Evolutionary conservation across 129 eudicot species (phyloP), one percentile per base, ranked within the genome.

Genomic region (Flaveria ramosissima): DNA sequence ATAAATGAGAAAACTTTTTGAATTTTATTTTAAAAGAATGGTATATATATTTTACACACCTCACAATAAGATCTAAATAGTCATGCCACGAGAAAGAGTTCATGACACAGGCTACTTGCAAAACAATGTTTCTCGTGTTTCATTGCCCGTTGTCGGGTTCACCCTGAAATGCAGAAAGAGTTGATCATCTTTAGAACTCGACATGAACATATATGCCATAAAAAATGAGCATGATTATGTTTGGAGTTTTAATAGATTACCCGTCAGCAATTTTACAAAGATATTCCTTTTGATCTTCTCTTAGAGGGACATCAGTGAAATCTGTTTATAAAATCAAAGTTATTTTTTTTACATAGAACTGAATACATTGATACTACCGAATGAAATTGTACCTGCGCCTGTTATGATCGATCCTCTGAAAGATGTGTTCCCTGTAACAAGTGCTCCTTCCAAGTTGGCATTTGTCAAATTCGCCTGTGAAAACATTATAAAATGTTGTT

Each of bases 361-460:
- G 17, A 56, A 13, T 62, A 43, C 17, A 32, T 20, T 17, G 3
- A 74, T 53, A 51, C 14, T 16, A 11, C 39, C 6, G 1, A 57
- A 30, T 10, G 50, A 11, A 16, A 56, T 45, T 36, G 19, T 86
- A 90, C 98, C 98, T 84, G 99, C 97, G 21, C 99, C 97, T 2
- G 90, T 86, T 75, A 94, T 91, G 52, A 41, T 84, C 8, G 97
- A 85, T 15, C 99, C 99, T 87, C 63, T 89, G 77, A 94, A 94
- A 71, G 99, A 94, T 27, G 99, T 94, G 72, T 94, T 94, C 62
- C 99, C 99, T 0, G 99, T 94, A 42, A 84, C 82, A 68, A 84
- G 86, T 77, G 99, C 99, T 50, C 99, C 99, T 91, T 94, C 99
- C 77, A 94, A 84, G 89, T 91, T 94, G 68, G 99, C 99, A 75